Evolutionary conservation across 768 basidiomycete genomes (phyloP), one percentile per base, ranked within the genome.

Genomic region (Heimioporus sp.): DNA sequence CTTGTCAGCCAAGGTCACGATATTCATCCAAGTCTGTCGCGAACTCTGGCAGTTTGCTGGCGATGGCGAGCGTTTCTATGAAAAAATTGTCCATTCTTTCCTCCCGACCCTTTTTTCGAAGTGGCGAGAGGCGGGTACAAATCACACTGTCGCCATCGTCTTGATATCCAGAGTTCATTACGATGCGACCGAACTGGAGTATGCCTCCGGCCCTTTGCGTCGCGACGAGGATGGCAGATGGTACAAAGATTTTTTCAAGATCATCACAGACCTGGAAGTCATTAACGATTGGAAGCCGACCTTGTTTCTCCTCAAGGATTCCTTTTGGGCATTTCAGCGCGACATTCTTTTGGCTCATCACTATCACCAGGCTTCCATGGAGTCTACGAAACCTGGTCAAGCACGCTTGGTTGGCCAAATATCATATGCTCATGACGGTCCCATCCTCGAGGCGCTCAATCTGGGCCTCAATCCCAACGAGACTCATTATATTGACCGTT

Each of bases 71-170:
- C 83, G 95, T 6, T 93, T 88, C 70, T 88, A 92, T 65, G 97
- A 98, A 67, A 98, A 98, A 73, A 90, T 96, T n/a, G 88, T 96
- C 3, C 94, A 98, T 65, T 92, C 94, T 4, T 98, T 98, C 73
- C 81, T 99, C 9, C 94, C 96, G 1, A 81, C 88, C 13, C 79
- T 98, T 4, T 94, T 98, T 61, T 68, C 79, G 11, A 87, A 85
- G 55, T 98, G 94, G 94, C 76, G 80, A 41, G 85, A 88, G 50
- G 79, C 86, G 5, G 83, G 86, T 34, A 91, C 96, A 24, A 95
- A 93, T 47, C 97, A 99, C 63, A 90, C 87, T 9, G 89, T 96
- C 49, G 94, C 94, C 16, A 90, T 99, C 58, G 91, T 98, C 48
- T 82, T 98, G 44, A 90, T 98, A 54, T 94, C 94, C 2, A 82